Evolutionary conservation across 2,329 filamentous ascomycete genomes (phyloP).

Genomic region (Monilinia aucupariae): DNA sequence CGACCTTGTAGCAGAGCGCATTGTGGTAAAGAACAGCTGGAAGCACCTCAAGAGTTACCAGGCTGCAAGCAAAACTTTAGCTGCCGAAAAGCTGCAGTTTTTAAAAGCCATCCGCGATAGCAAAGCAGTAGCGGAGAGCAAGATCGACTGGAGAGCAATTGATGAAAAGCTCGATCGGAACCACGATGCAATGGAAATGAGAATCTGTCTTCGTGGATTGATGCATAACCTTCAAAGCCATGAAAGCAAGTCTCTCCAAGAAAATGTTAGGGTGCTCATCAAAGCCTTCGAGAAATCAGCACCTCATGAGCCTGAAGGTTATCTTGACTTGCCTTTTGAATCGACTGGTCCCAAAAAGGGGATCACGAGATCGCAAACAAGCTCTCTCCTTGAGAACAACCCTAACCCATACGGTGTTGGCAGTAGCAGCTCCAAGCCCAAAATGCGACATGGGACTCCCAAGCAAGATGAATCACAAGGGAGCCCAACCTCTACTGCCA

Average conservation of each 20-base stretch:
- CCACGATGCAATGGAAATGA: conserved; percentile 34
- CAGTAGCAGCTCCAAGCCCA: conserved; percentile 3
- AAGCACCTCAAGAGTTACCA: conserved; percentile 41
- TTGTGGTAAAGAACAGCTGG: conserved; percentile 37
- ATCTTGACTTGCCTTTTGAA: conserved; percentile 14
- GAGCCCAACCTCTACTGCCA: background rate
- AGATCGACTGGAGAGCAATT: conserved; percentile 47
- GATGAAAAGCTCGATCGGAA: conserved; percentile 39
- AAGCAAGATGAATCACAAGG: conserved; percentile 5
- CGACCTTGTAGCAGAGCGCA: conserved; percentile 18
- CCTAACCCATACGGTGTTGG: conserved; percentile 1
- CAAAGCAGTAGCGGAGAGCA: conserved; percentile 39
- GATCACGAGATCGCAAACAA: background rate
- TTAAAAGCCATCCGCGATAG: conserved; percentile 42
- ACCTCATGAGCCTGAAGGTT: conserved; percentile 24
- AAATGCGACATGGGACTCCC: conserved; percentile 10
- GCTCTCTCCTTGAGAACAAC: background rate
- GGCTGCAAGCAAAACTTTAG: conserved; percentile 40
- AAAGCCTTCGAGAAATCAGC: conserved; percentile 26
- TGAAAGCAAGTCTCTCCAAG: conserved; percentile 32
- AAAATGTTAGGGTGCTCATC: conserved; percentile 29
- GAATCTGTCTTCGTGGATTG: conserved; percentile 30
- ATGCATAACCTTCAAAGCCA: conserved; percentile 27
- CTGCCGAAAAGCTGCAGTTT: conserved; percentile 43
- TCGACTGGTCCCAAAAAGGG: conserved; percentile 1